phyloP scores from a whole-genome alignment of 2,329 filamentous ascomycete genomes.

The Xylaria sp. region DNA sequence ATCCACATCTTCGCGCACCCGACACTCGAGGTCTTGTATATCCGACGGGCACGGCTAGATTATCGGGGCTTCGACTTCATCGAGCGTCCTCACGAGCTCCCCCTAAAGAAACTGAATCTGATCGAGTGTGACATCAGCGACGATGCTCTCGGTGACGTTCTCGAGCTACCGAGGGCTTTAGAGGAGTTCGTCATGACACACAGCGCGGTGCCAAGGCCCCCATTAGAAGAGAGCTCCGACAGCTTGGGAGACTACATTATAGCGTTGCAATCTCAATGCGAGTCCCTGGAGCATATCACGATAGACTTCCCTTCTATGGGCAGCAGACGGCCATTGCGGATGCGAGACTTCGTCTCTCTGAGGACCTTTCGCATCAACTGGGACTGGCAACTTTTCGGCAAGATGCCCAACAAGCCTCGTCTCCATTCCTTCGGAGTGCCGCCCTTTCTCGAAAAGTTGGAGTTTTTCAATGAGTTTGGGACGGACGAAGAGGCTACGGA shows the following conservation, averaged over 20 bases:
- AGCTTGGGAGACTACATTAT: constrained; percentile 60
- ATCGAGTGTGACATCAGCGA: constrained; percentile 64
- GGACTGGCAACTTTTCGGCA: constrained; percentile 62
- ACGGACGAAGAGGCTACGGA: constrained; percentile 61
- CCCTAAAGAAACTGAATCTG: constrained; percentile 56
- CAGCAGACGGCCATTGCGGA: constrained; percentile 55
- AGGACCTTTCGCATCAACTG: constrained; percentile 57
- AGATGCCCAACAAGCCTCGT: constrained; percentile 57
- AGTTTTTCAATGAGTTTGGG: constrained; percentile 59
- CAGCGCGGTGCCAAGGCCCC: constrained; percentile 52
- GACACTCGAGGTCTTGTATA: constrained; percentile 58
- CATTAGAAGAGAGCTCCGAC: constrained; percentile 60
- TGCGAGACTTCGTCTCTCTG: constrained; percentile 57
- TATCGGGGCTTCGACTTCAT: constrained; percentile 60
- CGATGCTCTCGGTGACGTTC: constrained; percentile 54
- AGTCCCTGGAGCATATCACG: constrained; percentile 58
- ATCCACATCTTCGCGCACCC: constrained; percentile 64
- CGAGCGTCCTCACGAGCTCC: constrained; percentile 60
- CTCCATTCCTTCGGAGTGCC: constrained; percentile 60
- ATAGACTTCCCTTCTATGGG: constrained; percentile 58
- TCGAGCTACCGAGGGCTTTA: constrained; percentile 58
- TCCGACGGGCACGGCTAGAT: constrained; percentile 59
- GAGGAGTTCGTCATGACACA: constrained; percentile 62
- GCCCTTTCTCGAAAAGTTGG: constrained; percentile 57
- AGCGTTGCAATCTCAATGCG: constrained; percentile 55